phyloP scores from a whole-genome alignment of 2,329 filamentous ascomycete species.

The Sporothrix dimorphospora region DNA sequence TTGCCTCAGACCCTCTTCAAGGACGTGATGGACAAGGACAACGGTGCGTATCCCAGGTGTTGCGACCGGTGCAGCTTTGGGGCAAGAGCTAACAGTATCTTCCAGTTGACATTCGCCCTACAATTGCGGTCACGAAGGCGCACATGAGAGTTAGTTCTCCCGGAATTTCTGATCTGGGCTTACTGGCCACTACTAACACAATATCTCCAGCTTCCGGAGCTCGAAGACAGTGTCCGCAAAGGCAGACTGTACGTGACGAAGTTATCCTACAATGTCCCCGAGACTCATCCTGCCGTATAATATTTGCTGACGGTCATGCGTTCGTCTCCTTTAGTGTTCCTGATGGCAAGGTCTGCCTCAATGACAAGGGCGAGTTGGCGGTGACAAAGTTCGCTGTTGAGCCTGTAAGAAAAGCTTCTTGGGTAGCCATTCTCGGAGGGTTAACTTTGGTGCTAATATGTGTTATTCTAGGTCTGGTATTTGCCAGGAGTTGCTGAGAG shows the following conservation, averaged over 20 bases:
- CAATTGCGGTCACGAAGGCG: constrained; percentile 87
- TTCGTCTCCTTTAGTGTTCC: constrained; percentile 51
- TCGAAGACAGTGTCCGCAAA: constrained; percentile 81
- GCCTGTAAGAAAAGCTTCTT: constrained; percentile 61
- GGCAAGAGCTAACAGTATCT: neutral
- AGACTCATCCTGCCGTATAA: neutral
- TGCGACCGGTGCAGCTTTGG: neutral
- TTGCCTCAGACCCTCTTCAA: constrained; percentile 82
- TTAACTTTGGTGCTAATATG: neutral
- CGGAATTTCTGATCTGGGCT: neutral
- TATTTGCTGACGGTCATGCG: neutral
- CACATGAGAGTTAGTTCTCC: constrained; percentile 72
- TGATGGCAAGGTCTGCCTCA: constrained; percentile 90
- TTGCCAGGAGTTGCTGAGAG: constrained; percentile 85
- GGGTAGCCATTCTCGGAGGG: neutral
- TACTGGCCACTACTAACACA: neutral
- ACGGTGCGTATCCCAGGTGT: constrained; percentile 49
- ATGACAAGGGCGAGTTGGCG: constrained; percentile 80
- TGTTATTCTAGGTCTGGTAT: constrained; percentile 66
- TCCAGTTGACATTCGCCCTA: constrained; percentile 79
- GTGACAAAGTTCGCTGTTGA: constrained; percentile 98
- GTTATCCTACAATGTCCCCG: neutral
- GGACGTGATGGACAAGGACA: constrained; percentile 74
- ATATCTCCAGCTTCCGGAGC: constrained; percentile 70
- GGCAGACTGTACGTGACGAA: constrained; percentile 64